A percentile compares a stretch with the other conserved stretches of the same genome.
These are phyloP conservation scores for Acanthamoeba triangularis DNA, from an alignment of 208 protist species.

Conservation along the genomic window DNA sequence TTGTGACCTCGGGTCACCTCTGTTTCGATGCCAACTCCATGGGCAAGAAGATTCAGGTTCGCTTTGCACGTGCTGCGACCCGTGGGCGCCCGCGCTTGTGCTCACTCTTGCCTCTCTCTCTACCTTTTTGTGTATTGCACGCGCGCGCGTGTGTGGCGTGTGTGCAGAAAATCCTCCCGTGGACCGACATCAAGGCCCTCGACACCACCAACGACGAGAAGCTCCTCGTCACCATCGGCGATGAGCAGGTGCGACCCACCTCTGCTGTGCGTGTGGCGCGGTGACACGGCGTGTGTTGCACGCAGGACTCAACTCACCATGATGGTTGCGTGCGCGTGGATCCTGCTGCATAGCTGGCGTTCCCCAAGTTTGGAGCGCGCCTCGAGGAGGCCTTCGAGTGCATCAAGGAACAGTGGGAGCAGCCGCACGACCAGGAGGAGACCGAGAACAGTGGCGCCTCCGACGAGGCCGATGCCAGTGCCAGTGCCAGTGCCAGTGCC, in stretches of 20 bases:
- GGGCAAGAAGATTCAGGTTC: constrained; percentile 21
- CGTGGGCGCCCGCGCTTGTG: too few relatives aligned
- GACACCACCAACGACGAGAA: not conserved
- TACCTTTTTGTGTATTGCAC: not conserved
- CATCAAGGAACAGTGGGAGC: not conserved
- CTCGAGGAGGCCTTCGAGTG: not conserved
- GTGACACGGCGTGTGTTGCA: not conserved
- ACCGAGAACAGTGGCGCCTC: not conserved
- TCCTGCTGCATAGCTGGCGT: not conserved
- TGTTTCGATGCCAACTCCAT: constrained; percentile 9
- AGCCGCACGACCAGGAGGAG: not conserved
- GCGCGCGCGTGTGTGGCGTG: not conserved
- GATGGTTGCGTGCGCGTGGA: not conserved
- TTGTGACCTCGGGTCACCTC: constrained; percentile 23
- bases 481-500: not conserved
- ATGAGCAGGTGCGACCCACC: not conserved
- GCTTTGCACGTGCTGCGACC: not conserved
- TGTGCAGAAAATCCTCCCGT: not conserved
- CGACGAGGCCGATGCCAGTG: not conserved
- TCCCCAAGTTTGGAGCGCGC: constrained; percentile 6
- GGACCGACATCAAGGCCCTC: not conserved
- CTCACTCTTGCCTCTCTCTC: not conserved
- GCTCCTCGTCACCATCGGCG: constrained; percentile 5
- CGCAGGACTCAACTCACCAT: not conserved
- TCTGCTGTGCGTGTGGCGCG: not conserved